These are phyloP conservation scores for Talaromyces wortmannii DNA, from an alignment of 495 filamentous ascomycete genomes.

Conservation along the genomic window DNA sequence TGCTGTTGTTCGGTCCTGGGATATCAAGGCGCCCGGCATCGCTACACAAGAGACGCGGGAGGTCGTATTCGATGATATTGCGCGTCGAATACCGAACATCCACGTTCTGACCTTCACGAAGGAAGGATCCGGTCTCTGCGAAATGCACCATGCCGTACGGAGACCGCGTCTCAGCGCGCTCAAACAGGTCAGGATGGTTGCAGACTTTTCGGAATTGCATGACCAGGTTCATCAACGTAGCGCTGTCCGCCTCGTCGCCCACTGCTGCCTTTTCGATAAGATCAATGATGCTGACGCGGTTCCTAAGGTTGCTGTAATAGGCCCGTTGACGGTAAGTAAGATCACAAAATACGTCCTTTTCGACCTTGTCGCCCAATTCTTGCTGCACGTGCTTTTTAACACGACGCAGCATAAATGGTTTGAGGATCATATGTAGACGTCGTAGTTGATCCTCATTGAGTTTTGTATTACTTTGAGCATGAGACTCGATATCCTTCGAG, in stretches of 20 bases:
- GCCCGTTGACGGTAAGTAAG: conserved; percentile 96
- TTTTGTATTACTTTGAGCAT: conserved; percentile 97
- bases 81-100: conserved; percentile 82
- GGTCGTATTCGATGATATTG: conserved; percentile 73
- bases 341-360: conserved; percentile 92
- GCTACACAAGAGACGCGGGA: conserved; percentile 73
- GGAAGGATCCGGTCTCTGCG: conserved; percentile 90
- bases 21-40: conserved; percentile 70
- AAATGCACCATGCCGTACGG: conserved; percentile 77
- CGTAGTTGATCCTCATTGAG: conserved; percentile 95
- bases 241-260: conserved; percentile 90
- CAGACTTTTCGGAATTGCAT: conserved; percentile 99
- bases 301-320: conserved; percentile 81
- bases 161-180: conserved; percentile 85
- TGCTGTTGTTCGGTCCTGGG: conserved; percentile 64
- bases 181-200: conserved; percentile 96
- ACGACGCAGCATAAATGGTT: conserved; percentile 98
- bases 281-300: conserved; percentile 98
- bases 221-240: conserved; percentile 96
- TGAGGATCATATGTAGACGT: conserved; percentile 96
- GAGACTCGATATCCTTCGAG: conserved; percentile 98
- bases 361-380: conserved; percentile 97
- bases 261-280: conserved; percentile 94
- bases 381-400: conserved; percentile 99
- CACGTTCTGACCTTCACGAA: conserved; percentile 77